A percentile compares a stretch with the other conserved stretches of the same genome.
phyloP scores from a whole-genome alignment of 495 filamentous ascomycete species.

The Penicillium robsamsonii region DNA sequence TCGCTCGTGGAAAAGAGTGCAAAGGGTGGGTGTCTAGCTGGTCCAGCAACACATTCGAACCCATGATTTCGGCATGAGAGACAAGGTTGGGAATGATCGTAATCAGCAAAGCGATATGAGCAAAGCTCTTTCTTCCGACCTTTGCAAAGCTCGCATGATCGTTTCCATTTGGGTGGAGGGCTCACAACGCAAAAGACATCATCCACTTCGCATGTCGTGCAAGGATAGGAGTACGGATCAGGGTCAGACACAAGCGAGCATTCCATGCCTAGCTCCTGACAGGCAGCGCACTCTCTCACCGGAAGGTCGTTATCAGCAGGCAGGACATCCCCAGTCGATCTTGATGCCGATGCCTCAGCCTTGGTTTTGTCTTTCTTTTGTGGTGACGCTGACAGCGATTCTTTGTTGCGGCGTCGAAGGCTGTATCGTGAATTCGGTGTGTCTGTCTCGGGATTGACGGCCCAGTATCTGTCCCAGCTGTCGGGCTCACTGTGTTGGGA shows the following conservation, averaged over 20 bases:
- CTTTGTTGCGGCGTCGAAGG: neutral
- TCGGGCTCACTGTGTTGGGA: slow-evolving; percentile 1
- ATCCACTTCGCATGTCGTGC: neutral
- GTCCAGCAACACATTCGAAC: slow-evolving; percentile 7
- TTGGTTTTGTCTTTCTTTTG: neutral
- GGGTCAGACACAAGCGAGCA: slow-evolving; percentile 4
- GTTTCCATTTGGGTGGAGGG: slow-evolving; percentile 8
- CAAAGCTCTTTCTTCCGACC: neutral
- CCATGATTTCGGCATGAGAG: slow-evolving; percentile 1
- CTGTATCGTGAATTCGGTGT: slow-evolving; percentile 1
- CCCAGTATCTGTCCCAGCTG: slow-evolving; percentile 1
- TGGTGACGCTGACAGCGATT: neutral
- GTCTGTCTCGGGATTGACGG: neutral
- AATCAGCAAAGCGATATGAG: slow-evolving; percentile 5
- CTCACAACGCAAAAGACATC: neutral
- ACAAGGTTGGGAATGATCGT: slow-evolving; percentile 6
- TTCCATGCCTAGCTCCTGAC: neutral
- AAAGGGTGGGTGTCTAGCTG: neutral
- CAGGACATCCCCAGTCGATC: neutral
- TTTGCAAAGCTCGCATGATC: slow-evolving; percentile 2
- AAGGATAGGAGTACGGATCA: slow-evolving; percentile 2
- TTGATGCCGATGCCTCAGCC: neutral
- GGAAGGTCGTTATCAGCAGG: neutral
- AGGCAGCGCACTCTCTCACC: neutral
- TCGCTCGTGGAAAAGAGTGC: neutral